Base-by-base conservation (phyloP, 2,329 filamentous ascomycete genomes). In the Samsoniella hepiali region DNA sequence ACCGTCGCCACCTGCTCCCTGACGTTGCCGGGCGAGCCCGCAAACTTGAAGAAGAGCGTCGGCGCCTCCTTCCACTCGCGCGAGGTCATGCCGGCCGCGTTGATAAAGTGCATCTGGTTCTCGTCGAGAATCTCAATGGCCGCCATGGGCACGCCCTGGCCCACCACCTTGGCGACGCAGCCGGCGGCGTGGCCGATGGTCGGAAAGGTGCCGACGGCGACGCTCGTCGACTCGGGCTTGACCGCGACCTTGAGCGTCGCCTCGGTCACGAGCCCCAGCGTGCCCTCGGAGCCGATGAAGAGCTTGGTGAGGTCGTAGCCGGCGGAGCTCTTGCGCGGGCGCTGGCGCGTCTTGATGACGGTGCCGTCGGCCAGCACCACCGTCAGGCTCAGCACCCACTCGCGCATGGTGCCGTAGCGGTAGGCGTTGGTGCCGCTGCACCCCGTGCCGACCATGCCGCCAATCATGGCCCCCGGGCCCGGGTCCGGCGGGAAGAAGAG, bases 61-160 rank as follows among this genome's bases (percentile, higher is more conserved):
- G 91, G 90, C 2, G 82, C 83, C 75, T 91, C 89, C 59, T 81
- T 81, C 91, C 91, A 94, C 9, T 76, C 76, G 65, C 87, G 85
- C 42, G 81, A 79, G 1, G 90, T 93, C 72, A 80, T 82, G 32
- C 88, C 88, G 1, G 87, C 85, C 34, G 83, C 79, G 76, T 88
- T 88, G 76, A 88, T 86, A 72, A 82, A 84, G 69, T 78, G 80
- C 85, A 97, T 97, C 79, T 96, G 93, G 63, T 93, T 89, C 72
- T 96, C 93, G 77, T 97, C 93, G 34, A 97, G 81, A 64, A 97
- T 90, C 78, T 97, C 93, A 50, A 97, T 87, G n/a, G 93, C 93
- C 0, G 93, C 93, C 49, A 97, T 88, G 36, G 91, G 91, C 11
- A 97, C 85, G 32, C 92, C 93, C 60, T 89, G 84, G 51, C 86